phyloP scores from a whole-genome alignment of 768 basidiomycete species.

The Leccinum subgranulosum region DNA sequence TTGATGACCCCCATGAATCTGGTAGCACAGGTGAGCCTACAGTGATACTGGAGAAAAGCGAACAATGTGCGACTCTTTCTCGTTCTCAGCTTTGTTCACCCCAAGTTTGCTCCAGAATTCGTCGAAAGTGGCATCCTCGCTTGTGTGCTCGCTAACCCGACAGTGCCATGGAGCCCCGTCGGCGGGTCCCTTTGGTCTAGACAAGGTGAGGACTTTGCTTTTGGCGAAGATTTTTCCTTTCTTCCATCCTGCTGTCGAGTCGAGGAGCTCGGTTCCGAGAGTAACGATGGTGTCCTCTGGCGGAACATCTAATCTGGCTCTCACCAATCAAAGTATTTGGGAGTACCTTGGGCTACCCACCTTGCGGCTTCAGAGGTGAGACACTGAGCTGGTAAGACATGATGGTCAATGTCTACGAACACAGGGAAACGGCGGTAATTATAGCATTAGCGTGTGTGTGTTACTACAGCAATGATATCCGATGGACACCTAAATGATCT shows the following conservation, averaged over 20 bases:
- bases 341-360: conserved; percentile 22
- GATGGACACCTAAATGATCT: conserved; percentile 1
- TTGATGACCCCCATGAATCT: conserved; percentile 68
- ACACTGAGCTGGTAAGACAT: conserved; percentile 40
- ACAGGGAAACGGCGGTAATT: conserved; percentile 8
- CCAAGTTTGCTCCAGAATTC: conserved; percentile 70
- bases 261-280: conserved; percentile 53
- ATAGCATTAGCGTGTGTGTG: conserved; percentile 7
- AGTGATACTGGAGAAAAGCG: no score
- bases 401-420: conserved; percentile 1
- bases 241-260: conserved; percentile 60
- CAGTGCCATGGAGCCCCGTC: conserved; percentile 68
- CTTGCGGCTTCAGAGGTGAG: conserved; percentile 36
- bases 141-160: conserved; percentile 61
- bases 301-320: conserved; percentile 49
- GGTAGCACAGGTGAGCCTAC: not conserved
- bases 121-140: conserved; percentile 69
- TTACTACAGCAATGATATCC: conserved; percentile 18
- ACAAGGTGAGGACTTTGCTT: conserved; percentile 52
- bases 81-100: conserved; percentile 61
- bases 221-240: conserved; percentile 60
- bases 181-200: conserved; percentile 46
- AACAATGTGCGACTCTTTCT: conserved; percentile 52
- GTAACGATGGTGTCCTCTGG: conserved; percentile 54
- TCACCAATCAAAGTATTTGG: not conserved